Evolutionary conservation across 179 eudicot species (phyloP).

Genomic region (Sideroxylon spinosum): DNA sequence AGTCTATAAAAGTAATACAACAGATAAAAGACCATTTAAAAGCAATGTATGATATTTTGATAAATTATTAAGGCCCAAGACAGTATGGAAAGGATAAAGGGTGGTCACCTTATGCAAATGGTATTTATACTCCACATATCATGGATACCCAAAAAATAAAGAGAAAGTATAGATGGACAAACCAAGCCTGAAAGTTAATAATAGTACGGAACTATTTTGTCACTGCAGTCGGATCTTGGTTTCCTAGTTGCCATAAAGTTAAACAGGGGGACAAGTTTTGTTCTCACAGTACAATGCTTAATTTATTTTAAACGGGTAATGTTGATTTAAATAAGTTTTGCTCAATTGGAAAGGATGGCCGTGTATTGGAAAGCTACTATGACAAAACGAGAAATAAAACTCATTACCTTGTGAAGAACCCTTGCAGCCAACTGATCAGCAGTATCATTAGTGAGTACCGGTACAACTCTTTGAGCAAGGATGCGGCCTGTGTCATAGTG

Average conservation of each 20-base stretch:
- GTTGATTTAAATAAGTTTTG: neutral
- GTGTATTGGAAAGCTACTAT: neutral
- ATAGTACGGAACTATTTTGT: neutral
- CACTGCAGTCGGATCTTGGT: neutral
- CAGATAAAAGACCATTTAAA: neutral
- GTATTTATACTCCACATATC: neutral
- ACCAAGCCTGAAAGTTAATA: neutral
- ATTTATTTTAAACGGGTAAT: neutral
- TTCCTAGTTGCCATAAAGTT: neutral
- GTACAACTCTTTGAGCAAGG: conserved; percentile 73
- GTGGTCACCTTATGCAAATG: neutral
- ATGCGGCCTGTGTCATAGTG: conserved; percentile 83
- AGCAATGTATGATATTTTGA: neutral
- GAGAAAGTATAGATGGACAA: neutral
- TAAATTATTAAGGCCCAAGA: neutral
- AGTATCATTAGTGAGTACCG: conserved; percentile 64
- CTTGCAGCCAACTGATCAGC: conserved; percentile 77
- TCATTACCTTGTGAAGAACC: conserved; percentile 67
- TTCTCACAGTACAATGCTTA: neutral
- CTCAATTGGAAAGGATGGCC: neutral
- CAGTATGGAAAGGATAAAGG: neutral
- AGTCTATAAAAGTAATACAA: neutral
- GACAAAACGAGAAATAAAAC: neutral
- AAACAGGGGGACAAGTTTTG: neutral
- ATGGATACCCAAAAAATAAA: neutral